Evolutionary conservation across 2,329 filamentous ascomycete species (phyloP).

Genomic region (Coleophoma eucalyptorum): DNA sequence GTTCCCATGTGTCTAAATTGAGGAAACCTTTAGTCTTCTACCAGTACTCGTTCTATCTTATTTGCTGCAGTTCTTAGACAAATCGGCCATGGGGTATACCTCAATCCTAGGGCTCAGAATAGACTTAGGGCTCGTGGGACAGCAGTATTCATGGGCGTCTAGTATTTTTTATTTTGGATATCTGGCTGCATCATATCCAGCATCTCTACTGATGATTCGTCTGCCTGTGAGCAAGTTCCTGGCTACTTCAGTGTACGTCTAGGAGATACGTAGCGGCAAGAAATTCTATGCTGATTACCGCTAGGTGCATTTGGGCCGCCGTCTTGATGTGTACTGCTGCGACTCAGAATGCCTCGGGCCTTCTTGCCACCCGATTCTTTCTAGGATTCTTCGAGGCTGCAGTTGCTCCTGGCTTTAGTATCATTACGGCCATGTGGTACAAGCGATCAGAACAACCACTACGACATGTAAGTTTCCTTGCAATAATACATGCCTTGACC

Average conservation of each 20-base stretch:
- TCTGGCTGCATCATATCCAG: background rate
- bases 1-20: too few species aligned
- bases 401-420: slow-evolving; percentile 26
- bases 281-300: too few species aligned
- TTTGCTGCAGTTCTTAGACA: slow-evolving; percentile 1
- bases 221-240: slow-evolving; percentile 2
- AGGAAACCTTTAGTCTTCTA: slow-evolving; percentile 1
- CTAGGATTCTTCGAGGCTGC: slow-evolving; percentile 21
- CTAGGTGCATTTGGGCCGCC: slow-evolving; percentile 5
- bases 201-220: slow-evolving; percentile 2
- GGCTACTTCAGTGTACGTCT: background rate
- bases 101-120: background rate
- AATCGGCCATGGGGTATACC: background rate
- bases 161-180: slow-evolving; percentile 6
- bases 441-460: slow-evolving; percentile 27
- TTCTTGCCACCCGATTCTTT: slow-evolving; percentile 22
- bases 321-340: slow-evolving; percentile 12
- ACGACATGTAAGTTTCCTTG: too few species aligned
- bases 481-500: too few species aligned
- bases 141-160: slow-evolving; percentile 7
- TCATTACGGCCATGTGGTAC: slow-evolving; percentile 31
- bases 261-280: too few species aligned
- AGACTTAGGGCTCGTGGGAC: slow-evolving; percentile 24
- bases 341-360: slow-evolving; percentile 11
- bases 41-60: slow-evolving; percentile 2